Base-by-base conservation (phyloP, 208 protist species). In the Pavlovales sp. region DNA sequence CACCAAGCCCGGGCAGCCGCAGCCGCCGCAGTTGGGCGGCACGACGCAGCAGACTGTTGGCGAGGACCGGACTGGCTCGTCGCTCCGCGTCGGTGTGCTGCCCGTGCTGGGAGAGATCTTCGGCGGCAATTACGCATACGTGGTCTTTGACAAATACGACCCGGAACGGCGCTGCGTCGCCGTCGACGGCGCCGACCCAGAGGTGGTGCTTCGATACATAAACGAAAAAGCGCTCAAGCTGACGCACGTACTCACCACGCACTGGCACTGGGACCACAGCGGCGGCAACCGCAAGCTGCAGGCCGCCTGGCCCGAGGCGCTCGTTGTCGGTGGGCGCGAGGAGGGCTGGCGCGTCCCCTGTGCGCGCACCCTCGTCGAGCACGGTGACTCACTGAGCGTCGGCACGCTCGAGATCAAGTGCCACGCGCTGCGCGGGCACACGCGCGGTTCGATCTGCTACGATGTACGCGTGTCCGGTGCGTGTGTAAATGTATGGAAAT, bases 241-340 rank as follows among this genome's bases (percentile, higher is more conserved):
- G 18, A 89, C 96, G 82, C 37, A 85, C 37, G 93, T 95, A 41
- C 90, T 97, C 44, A 96, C 93, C 78, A 98, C 97, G 14, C 97
- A 98, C 93, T 97, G 97, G 91, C 97, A 98, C 94, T 94, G 89
- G 91, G 97, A 97, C 88, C 96, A 97, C 91, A 40, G 93, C 2
- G 96, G 96, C 46, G 97, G 96, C 39, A 98, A 97, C 90, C 71
- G 90, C 18, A 84, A 90, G 79, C 89, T 97, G 39, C 42, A 82
- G 37, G 44, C 84, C 46, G 7, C 76, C 34, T 46, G 36, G 14
- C 57, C 42, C 10, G 32, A 22, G 7, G 46, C 75, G 7, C 88
- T 82, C 66, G 90, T 97, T 40, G 90, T 95, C 86, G 96, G 96
- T 75, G 95, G 95, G 34, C 93, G 88, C 38, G 92, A 94, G 47